Percentiles rank a stretch among this genome's conserved stretches.
Conservation (phyloP, 805 yeast genomes). For the Brettanomyces anomalus region DNA sequence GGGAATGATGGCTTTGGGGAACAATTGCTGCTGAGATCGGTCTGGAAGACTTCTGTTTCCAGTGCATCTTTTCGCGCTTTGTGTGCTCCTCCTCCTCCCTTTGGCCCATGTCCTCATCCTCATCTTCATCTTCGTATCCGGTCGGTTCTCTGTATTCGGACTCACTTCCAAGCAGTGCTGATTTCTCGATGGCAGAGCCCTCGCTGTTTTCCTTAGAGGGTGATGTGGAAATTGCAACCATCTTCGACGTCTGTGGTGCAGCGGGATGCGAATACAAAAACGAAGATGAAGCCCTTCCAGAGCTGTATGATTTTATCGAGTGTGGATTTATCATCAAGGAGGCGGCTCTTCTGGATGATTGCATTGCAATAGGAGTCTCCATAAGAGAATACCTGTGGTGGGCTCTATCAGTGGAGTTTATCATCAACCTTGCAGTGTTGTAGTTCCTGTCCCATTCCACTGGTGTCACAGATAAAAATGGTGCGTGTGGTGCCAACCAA, state of each 20-base stretch:
- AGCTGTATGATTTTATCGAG: slow-evolving; percentile 27
- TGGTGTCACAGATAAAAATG: slow-evolving; percentile 76
- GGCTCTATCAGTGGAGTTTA: slow-evolving; percentile 17
- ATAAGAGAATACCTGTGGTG: slow-evolving; percentile 34
- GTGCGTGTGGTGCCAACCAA: slow-evolving; percentile 82
- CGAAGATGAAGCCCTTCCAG: slow-evolving; percentile 24
- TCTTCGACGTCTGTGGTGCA: slow-evolving; percentile 56
- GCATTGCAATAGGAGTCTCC: slow-evolving; percentile 29
- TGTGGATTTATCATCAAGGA: slow-evolving; percentile 28
- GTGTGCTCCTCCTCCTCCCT: neutral
- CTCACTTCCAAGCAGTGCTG: neutral
- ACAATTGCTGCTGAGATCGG: neutral
- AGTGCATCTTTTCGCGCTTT: neutral
- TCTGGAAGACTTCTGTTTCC: neutral
- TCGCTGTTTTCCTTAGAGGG: slow-evolving; percentile 15
- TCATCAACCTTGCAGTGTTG: slow-evolving; percentile 28
- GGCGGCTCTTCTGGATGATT: slow-evolving; percentile 19
- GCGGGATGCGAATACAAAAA: slow-evolving; percentile 44
- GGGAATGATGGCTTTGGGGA: slow-evolving; percentile 16
- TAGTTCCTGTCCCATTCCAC: slow-evolving; percentile 77
- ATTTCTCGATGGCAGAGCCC: slow-evolving; percentile 9
- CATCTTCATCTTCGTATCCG: neutral
- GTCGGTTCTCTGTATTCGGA: neutral
- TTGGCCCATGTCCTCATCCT: neutral
- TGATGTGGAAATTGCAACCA: slow-evolving; percentile 26